Evolutionary conservation across 2,329 filamentous ascomycete species (phyloP).

Genomic region (Sarocladium kiliense): DNA sequence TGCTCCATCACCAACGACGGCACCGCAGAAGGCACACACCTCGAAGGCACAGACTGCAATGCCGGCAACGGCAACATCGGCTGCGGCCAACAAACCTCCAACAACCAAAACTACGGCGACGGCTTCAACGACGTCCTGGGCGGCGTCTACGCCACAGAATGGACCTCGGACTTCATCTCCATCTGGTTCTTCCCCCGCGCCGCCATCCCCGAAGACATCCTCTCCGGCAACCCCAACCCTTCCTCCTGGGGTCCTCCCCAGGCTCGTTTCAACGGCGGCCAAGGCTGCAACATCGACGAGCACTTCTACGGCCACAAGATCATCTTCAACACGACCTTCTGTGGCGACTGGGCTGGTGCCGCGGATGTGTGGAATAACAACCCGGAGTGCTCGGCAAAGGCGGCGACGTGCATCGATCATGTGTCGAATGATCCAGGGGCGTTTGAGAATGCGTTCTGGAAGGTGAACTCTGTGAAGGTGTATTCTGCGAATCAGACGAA

Average conservation of each 20-base stretch:
- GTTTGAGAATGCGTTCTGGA: constrained; percentile 73
- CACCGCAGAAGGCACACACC: constrained; percentile 37
- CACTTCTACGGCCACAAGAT: constrained; percentile 71
- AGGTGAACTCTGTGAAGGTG: constrained; percentile 66
- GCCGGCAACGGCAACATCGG: constrained; percentile 47
- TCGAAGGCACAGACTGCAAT: constrained; percentile 53
- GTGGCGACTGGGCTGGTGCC: constrained; percentile 78
- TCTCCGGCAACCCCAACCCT: constrained; percentile 56
- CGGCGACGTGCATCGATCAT: constrained; percentile 63
- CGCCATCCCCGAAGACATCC: constrained; percentile 59
- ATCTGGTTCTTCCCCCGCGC: constrained; percentile 77
- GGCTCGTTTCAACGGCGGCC: constrained; percentile 61
- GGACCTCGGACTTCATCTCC: constrained; percentile 66
- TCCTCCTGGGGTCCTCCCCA: constrained; percentile 62
- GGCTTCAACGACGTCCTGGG: constrained; percentile 67
- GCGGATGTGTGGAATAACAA: constrained; percentile 52
- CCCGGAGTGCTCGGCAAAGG: constrained; percentile 53
- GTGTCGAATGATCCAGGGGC: constrained; percentile 65
- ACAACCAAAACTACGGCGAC: constrained; percentile 55
- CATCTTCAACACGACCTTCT: constrained; percentile 79
- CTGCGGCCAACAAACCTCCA: constrained; percentile 50
- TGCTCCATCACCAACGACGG: constrained; percentile 52
- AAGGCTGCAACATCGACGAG: constrained; percentile 63
- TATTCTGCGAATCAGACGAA: constrained; percentile 30
- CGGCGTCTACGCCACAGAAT: constrained; percentile 71